These are phyloP conservation scores for Xylariaceae sp. DNA, from an alignment of 2,329 filamentous ascomycete species.

Conservation along the genomic window DNA sequence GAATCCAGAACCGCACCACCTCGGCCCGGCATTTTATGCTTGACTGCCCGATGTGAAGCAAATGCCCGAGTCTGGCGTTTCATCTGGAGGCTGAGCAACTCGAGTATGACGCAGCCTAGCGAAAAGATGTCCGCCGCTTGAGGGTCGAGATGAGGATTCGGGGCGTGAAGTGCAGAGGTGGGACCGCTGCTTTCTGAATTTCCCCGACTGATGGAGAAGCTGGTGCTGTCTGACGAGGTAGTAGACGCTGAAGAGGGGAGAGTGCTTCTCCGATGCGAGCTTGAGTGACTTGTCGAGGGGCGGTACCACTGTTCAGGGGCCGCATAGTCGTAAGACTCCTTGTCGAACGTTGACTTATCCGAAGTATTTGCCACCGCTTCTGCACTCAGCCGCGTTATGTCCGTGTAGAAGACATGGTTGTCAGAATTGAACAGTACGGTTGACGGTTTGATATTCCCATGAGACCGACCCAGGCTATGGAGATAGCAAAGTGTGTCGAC, in stretches of 20 bases:
- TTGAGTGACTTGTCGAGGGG: slow-evolving; percentile 41
- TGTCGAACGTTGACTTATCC: slow-evolving; percentile 59
- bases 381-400: slow-evolving; percentile 55
- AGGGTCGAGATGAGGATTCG: slow-evolving; percentile 51
- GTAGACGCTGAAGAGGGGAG: slow-evolving; percentile 31
- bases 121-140: slow-evolving; percentile 73
- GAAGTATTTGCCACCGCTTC: slow-evolving; percentile 45
- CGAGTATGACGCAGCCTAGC: slow-evolving; percentile 71
- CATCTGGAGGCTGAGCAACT: slow-evolving; percentile 69
- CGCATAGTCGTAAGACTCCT: slow-evolving; percentile 72
- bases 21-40: slow-evolving; percentile 61
- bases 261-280: slow-evolving; percentile 35
- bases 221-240: slow-evolving; percentile 41
- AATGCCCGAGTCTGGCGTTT: slow-evolving; percentile 70
- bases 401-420: slow-evolving; percentile 69
- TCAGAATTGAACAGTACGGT: slow-evolving; percentile 68
- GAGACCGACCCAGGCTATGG: slow-evolving; percentile 64
- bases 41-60: slow-evolving; percentile 65
- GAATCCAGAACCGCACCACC: slow-evolving; percentile 67
- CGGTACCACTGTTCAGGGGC: slow-evolving; percentile 68
- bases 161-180: slow-evolving; percentile 40
- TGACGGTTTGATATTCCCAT: slow-evolving; percentile 71
- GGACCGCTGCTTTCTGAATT: slow-evolving; percentile 34
- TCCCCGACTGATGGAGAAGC: slow-evolving; percentile 43
- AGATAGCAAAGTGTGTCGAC: slow-evolving; percentile 69